phyloP scores from a whole-genome alignment of 495 filamentous ascomycete species.

The Daldinia bambusicola region DNA sequence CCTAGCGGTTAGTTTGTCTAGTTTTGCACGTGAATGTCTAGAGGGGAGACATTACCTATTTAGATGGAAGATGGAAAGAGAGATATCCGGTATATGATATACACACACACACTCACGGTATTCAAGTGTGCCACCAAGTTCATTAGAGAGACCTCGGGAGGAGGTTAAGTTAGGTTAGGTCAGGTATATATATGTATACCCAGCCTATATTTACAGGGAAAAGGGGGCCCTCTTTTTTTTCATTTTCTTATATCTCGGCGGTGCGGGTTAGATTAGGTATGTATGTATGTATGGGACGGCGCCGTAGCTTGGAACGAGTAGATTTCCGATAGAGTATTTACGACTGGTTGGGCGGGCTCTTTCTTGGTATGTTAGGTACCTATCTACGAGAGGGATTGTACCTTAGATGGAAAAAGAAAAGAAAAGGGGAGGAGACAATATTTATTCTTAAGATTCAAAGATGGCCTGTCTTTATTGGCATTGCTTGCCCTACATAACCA shows the following conservation, averaged over 20 bases:
- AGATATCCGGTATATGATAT: conserved; percentile 6
- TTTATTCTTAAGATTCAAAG: background rate
- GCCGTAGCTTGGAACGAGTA: background rate
- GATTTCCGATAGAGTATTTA: background rate
- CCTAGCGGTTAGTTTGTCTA: no score
- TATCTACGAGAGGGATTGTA: background rate
- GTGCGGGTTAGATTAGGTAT: background rate
- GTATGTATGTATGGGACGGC: conserved; percentile 2
- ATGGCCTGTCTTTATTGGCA: background rate
- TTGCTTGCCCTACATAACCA: no score
- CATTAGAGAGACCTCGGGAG: background rate
- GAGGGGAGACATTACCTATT: background rate
- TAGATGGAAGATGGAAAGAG: background rate
- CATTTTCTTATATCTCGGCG: background rate
- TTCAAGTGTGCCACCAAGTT: background rate
- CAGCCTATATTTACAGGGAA: background rate
- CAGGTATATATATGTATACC: background rate
- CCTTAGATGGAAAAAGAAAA: background rate
- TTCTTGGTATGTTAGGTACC: background rate
- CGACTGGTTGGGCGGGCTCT: background rate
- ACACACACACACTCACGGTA: background rate
- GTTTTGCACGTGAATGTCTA: background rate
- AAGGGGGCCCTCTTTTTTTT: background rate
- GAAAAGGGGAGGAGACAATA: background rate
- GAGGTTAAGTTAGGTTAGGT: background rate